phyloP scores from a whole-genome alignment of 257 asterid genomes.

The Nicotiana noctiflora region DNA sequence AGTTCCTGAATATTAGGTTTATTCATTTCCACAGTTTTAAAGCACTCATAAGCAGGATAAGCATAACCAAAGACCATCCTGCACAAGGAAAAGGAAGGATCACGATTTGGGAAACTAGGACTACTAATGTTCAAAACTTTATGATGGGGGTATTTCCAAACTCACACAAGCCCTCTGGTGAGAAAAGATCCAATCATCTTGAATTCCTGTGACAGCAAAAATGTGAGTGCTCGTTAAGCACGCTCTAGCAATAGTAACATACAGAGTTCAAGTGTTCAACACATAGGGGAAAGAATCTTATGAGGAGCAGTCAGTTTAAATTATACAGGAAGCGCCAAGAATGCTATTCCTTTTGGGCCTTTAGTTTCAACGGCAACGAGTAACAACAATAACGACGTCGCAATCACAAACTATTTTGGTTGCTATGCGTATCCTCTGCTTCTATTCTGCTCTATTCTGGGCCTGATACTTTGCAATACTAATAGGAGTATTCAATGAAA shows the following conservation, averaged over 20 bases:
- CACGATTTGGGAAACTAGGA: background rate
- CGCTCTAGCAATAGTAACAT: background rate
- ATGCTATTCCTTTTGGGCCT: background rate
- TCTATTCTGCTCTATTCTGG: background rate
- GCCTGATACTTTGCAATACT: background rate
- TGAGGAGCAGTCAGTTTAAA: background rate
- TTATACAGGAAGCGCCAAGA: background rate
- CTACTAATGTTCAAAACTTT: background rate
- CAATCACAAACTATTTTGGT: background rate
- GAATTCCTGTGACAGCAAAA: background rate
- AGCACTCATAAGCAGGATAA: no score
- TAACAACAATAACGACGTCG: background rate
- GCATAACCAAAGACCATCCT: constrained; percentile 15
- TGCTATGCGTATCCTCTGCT: background rate
- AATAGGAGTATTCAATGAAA: background rate
- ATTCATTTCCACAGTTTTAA: no score
- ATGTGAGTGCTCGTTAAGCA: background rate
- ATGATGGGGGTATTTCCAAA: background rate
- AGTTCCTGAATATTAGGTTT: no score
- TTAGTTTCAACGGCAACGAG: background rate
- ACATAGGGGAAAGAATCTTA: background rate
- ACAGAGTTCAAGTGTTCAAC: background rate
- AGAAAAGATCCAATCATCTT: constrained; percentile 52
- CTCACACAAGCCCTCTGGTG: constrained; percentile 44
- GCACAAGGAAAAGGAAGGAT: background rate